Base-by-base conservation (phyloP, 345 rosid species). In the Camelina hispida region DNA sequence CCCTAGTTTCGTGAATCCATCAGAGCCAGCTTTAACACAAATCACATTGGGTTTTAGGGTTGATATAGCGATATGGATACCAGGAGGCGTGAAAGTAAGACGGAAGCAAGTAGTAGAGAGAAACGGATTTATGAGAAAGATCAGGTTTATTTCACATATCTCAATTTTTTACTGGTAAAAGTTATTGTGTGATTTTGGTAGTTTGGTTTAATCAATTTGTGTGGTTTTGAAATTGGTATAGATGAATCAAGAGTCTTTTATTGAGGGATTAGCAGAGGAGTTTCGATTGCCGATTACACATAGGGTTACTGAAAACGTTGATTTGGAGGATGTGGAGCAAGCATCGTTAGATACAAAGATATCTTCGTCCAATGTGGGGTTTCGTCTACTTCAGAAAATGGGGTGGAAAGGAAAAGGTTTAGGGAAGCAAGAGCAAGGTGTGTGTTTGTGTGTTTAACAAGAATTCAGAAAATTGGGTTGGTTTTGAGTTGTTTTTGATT, bases 401-500 rank as follows among this genome's bases (percentile, higher is more conserved):
- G 99, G 99, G 17, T 95, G 99, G 99, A 95, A 89, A 79, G 99
- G 98, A 47, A 90, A 90, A 79, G 98, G 99, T 55, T 90, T 92
- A 2, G 99, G 99, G 35, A 95, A 88, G 87, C 86, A 90, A 60
- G 99, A 95, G 79, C 97, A 92, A 79, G 99, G 99, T 92, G 69
- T 92, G 69, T 68, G 78, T 17, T 34, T 34, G 63, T 59, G 50
- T 25, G 73, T 63, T 67, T 37, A 53, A 9, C 12, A 55, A 2
- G 9, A 50, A 30, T 14, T 56, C 37, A 25, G 12, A 20, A 28
- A 28, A 30, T 40, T 16, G 44, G 10, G 44, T 38, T 66, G 3
- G 1, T 28, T 32, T 78, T 3, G 25, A n/a, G 3, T 47, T 57
- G 62, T n/a, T 51, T 28, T 72, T 73, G 74, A 37, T 70, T 6